Evolutionary conservation across 2,329 filamentous ascomycete genomes (phyloP), one percentile per base, ranked within the genome.

Genomic region (Sporothrix curviconia): DNA sequence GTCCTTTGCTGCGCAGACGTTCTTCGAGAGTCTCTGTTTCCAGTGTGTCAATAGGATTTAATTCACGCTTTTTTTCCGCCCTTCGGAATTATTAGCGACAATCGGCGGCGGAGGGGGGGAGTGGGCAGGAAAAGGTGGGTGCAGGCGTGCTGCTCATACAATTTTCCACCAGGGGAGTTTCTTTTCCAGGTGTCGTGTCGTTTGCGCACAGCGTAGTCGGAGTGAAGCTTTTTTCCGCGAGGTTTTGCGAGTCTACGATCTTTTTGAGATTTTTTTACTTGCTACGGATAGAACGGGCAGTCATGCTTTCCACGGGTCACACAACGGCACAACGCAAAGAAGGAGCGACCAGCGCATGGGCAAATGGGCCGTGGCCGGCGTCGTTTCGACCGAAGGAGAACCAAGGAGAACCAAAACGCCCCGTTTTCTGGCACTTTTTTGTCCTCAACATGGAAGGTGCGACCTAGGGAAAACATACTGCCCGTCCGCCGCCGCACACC

Each of bases 401-500:
- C 15, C 28, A 25, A 47, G 24, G 44, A 22, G 8, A 34, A 47
- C 17, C 14, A 34, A 22, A 47, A 47, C 12, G 30, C 11, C 14
- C 28, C 28, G 14, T 19, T 19, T 47, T n/a, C 17, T 47, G n/a
- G 8, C 6, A 32, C 34, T 11, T 19, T 47, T 47, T n/a, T 19
- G 28, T 7, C 44, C n/a, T 17, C 32, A 47, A 30, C 44, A 47
- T 30, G 44, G 44, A 34, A 46, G 44, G 28, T 30, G 15, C 44
- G 44, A 24, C 42, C 34, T 30, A 50, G 46, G 46, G 46, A n/a
- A 50, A 50, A 36, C 46, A 34, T 49, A 24, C 46, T 36, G 46
- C 46, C 30, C 17, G 46, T 28, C 44, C 24, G 30, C 46, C 17
- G 32, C 46, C 17, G 30, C 30, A 11, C 32, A 12, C 46, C 17